Evolutionary conservation across 108 stramenopile genomes (phyloP), one percentile per base, ranked within the genome.

Genomic region (Nitzschia sp.): DNA sequence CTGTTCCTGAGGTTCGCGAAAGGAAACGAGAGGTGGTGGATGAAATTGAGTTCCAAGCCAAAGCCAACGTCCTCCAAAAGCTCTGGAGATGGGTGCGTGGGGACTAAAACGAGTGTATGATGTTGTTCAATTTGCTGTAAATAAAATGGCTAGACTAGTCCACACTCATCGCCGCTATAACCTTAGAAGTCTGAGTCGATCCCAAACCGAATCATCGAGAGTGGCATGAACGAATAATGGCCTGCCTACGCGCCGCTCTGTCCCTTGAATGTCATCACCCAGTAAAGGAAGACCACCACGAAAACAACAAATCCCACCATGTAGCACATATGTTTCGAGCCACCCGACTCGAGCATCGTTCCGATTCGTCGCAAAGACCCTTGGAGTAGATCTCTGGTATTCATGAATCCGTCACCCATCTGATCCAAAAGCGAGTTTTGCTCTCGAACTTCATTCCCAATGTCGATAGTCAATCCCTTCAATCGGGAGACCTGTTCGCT

Each of bases 251-350:
- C 80, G 34, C 75, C 80, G 54, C 63, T 70, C 31, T 50, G 27
- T 52, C 74, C 69, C 48, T 80, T 80, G 71, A 41, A 72, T n/a
- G 78, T 73, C 80, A 87, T 87, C 61, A 90, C 61, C 93, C 90
- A 92, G 75, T 88, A 94, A 21, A 94, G 70, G 34, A 94, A 89
- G 33, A 90, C 77, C 76, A 94, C 84, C 3, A 92, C 89, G 56
- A 85, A 74, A 5, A 92, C 91, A 44, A 89, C 83, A 79, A 95
- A 92, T 26, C 68, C 84, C 28, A 92, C 91, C 83, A 95, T 80
- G 73, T 91, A 92, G 46, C 86, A 90, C 93, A 94, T 91, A 63
- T 94, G 93, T 79, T 87, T 91, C 25, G 85, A 80, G 3, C 87
- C 87, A 1, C 87, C 82, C 19, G 85, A 76, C 53, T 95, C 86